These are phyloP conservation scores for Allium sativum DNA, from an alignment of 106 monocot genomes.

Conservation along the genomic window DNA sequence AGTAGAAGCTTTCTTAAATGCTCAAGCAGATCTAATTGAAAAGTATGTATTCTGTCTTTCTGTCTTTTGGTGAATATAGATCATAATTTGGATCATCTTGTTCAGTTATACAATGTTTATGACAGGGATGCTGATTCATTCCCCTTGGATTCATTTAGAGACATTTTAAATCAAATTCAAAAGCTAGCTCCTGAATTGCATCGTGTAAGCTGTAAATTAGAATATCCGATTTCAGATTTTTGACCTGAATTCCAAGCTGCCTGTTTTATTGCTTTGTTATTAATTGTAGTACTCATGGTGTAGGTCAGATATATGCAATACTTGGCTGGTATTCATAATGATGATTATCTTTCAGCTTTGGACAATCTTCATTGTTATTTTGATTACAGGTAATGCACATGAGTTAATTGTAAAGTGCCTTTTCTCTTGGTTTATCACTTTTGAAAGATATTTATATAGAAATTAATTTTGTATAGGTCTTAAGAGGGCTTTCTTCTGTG, in stretches of 20 bases:
- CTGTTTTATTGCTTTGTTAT: background rate
- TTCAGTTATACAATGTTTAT: slow-evolving; percentile 11
- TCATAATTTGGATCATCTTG: background rate
- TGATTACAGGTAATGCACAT: slow-evolving; percentile 69
- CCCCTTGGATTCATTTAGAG: slow-evolving; percentile 59
- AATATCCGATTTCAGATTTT: background rate
- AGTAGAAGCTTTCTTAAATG: slow-evolving; percentile 78
- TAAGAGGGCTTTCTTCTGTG: too few relatives aligned
- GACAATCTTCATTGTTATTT: slow-evolving; percentile 84
- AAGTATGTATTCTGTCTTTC: slow-evolving; percentile 32
- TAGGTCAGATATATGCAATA: slow-evolving; percentile 82
- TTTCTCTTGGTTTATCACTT: background rate
- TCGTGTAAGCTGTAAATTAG: slow-evolving; percentile 49
- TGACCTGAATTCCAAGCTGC: background rate
- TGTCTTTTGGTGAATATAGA: background rate
- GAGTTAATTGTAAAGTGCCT: background rate
- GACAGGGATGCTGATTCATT: slow-evolving; percentile 56
- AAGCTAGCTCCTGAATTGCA: slow-evolving; percentile 80
- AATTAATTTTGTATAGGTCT: background rate
- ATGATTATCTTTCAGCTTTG: slow-evolving; percentile 68
- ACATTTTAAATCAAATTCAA: slow-evolving; percentile 51
- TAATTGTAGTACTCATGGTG: slow-evolving; percentile 9
- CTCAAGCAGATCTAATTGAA: slow-evolving; percentile 87
- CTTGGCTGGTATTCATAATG: slow-evolving; percentile 65
- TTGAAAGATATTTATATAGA: background rate